Evolutionary conservation across 2,329 filamentous ascomycete species (phyloP).

Genomic region (Talaromyces amestolkiae): DNA sequence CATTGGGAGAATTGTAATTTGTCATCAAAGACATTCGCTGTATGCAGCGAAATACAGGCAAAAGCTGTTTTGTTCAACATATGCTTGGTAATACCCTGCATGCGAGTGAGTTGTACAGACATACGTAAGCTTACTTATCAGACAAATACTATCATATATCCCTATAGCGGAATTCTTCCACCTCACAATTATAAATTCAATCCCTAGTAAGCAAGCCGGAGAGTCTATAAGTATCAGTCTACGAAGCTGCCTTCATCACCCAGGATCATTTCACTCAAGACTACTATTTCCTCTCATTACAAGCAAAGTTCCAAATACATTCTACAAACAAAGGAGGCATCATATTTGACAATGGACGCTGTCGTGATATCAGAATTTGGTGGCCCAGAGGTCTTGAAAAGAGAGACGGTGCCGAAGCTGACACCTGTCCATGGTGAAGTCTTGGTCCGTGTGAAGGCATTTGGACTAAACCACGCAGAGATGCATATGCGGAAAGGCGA

Average conservation of each 20-base stretch:
- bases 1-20: background rate
- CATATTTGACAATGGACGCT: background rate
- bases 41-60: background rate
- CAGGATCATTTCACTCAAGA: background rate
- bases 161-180: background rate
- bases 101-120: background rate
- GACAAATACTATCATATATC: background rate
- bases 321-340: background rate
- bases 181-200: background rate
- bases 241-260: background rate
- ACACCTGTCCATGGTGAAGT: background rate
- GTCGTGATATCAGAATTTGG: background rate
- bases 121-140: background rate
- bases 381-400: background rate
- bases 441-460: conserved; percentile 34
- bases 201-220: background rate
- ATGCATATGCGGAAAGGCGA: conserved; percentile 48
- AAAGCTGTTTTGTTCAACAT: background rate
- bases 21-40: background rate
- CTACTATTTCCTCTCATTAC: background rate
- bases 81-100: background rate
- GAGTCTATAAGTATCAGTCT: background rate
- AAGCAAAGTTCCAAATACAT: background rate
- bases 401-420: background rate
- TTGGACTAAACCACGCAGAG: conserved; percentile 48